Base-by-base conservation (phyloP, 768 basidiomycete species). In the Amanita phalloides region DNA sequence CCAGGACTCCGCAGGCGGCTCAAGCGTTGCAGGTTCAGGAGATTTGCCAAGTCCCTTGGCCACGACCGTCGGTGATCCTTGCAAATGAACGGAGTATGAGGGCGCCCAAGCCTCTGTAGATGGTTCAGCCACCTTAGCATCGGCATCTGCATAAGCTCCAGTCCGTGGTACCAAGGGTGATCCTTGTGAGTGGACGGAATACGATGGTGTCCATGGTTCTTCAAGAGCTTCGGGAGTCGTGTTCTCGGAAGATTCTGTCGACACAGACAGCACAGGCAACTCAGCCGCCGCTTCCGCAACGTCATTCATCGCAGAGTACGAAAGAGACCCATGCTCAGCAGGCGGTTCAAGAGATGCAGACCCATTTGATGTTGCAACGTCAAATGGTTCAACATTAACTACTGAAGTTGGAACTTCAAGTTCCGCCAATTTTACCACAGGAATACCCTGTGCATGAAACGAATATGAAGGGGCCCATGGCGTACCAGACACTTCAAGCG, bases 181-280 rank as follows among this genome's bases (percentile, higher is more conserved):
- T 21, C 62, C 62, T 57, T 63, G 62, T 39, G 23, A 53, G 37
- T 48, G 54, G 17, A 63, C 61, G 23, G 61, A 57, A 42, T 63
- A 63, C 13, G 61, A 63, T 25, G 62, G 61, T 6, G 61, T 62
- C 62, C 62, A 63, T 17, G 51, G 23, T 21, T 39, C 23, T 3
- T 28, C n/a, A 21, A 30, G 20, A 32, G 14, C 10, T 44, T 51
- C 49, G 5, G 10, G 38, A n/a, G 6, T 28, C 25, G 6, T 21
- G 25, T 17, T 25, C 33, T 48, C 23, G 7, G 21, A 32, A 51
- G 38, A 25, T 23, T 43, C 49, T 4, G 6, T 42, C 13, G 41
- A 42, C 23, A 42, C 10, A 5, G 41, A 20, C 21, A 42, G n/a
- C 23, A 21, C 23, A 42, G 41, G 41, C 13, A 42, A 17, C n/a